phyloP scores from a whole-genome alignment of 805 yeast species.

The Saccharomycopsis sp. region DNA sequence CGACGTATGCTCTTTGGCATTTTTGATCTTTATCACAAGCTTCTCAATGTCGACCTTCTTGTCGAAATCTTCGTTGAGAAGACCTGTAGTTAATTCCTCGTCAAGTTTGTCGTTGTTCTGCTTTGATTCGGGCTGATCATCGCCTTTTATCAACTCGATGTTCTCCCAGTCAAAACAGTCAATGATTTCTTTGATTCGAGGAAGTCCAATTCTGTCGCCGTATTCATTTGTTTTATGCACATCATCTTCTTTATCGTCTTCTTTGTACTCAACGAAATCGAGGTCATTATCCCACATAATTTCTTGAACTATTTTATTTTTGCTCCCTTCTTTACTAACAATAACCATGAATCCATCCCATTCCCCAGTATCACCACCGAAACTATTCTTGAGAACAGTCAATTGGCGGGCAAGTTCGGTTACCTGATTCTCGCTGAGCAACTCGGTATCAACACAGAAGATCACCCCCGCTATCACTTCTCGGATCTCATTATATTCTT shows the following conservation, averaged over 20 bases:
- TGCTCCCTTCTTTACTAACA: slow-evolving; percentile 6
- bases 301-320: slow-evolving; percentile 3
- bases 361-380: slow-evolving; percentile 23
- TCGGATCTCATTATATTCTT: slow-evolving; percentile 54
- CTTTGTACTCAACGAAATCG: slow-evolving; percentile 12
- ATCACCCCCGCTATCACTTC: slow-evolving; percentile 81
- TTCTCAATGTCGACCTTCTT: slow-evolving; percentile 8
- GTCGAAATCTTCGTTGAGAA: slow-evolving; percentile 11
- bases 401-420: slow-evolving; percentile 35
- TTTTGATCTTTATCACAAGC: slow-evolving; percentile 11
- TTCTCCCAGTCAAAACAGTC: slow-evolving; percentile 20
- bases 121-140: no score
- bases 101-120: slow-evolving; percentile 25
- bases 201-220: slow-evolving; percentile 18
- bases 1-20: slow-evolving; percentile 16
- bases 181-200: slow-evolving; percentile 15
- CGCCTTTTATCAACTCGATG: slow-evolving; percentile 5
- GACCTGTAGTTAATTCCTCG: slow-evolving; percentile 27
- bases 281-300: slow-evolving; percentile 18
- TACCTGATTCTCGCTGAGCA: slow-evolving; percentile 45
- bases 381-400: slow-evolving; percentile 26
- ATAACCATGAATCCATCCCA: slow-evolving; percentile 17
- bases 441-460: slow-evolving; percentile 45
- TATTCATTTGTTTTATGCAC: slow-evolving; percentile 11
- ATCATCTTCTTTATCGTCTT: background rate